Evolutionary conservation across 2,329 filamentous ascomycete genomes (phyloP), one percentile per base, ranked within the genome.

Genomic region (Nakataea oryzae): DNA sequence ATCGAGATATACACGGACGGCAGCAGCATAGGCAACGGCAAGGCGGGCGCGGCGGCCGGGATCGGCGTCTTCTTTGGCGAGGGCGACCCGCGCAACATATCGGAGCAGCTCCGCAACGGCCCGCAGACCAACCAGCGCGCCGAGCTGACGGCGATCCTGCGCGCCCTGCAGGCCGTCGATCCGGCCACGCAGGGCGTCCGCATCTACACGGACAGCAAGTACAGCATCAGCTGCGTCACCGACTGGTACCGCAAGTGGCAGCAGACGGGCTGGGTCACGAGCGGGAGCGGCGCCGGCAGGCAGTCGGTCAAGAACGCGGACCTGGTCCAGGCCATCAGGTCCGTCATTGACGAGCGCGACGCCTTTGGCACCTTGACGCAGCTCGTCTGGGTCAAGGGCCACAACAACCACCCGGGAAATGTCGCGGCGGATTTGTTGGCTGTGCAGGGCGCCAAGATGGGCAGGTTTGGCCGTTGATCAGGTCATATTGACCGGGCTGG

Each of bases 121-220:
- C 79, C 81, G 12, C 95, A 97, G 75, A 97, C 95, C 0, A 99
- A 99, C 72, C 91, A 97, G 73, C 89, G 95, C 3, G 95, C 93
- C n/a, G 95, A 99, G 76, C 79, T 99, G 63, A 93, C 90, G 28
- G 95, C 92, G 9, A 88, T 97, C 65, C 79, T 90, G 32, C 88
- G 93, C 63, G 93, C 93, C 0, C 80, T 97, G 27, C 86, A 97
- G 69, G 83, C 88, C 57, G 86, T 87, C 2, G 87, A 90, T 0
- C 75, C 83, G 21, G 80, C 87, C 63, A 21, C n/a, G n/a, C 82
- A 89, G 63, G 79, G 86, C 64, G 82, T 96, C 14, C 82, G 86
- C 62, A 96, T 99, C 66, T 83, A 87, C 71, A 92, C 87, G n/a
- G 95, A 99, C 75, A 95, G 90, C 74, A 86, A 87, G 69, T 97